Conservation (phyloP, 768 basidiomycete species). For the Tylopilus sp. region DNA sequence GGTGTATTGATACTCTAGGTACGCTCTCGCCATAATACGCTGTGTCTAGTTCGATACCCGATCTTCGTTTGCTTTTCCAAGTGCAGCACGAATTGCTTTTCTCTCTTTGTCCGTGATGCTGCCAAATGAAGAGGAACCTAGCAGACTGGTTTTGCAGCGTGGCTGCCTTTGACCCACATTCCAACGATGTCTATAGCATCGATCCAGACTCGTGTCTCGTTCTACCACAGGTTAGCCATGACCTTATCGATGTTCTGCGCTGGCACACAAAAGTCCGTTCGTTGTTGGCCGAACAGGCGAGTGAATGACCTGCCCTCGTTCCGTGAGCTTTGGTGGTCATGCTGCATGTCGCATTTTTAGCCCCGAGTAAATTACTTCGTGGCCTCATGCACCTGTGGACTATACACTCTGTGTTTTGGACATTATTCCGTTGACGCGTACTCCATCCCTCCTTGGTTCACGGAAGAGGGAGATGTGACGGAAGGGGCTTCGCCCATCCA, state of each 20-base stretch:
- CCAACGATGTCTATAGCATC: slow-evolving; percentile 27
- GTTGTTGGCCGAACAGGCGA: slow-evolving; percentile 28
- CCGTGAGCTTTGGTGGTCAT: background rate
- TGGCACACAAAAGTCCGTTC: slow-evolving; percentile 29
- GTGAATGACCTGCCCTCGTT: slow-evolving; percentile 19
- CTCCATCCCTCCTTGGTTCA: slow-evolving; percentile 9
- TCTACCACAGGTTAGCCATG: slow-evolving; percentile 27
- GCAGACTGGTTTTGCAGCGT: no score
- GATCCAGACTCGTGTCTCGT: slow-evolving; percentile 29
- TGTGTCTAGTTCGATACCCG: no score
- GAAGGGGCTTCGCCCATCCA: slow-evolving; percentile 13
- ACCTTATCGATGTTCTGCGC: slow-evolving; percentile 34
- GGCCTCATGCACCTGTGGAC: slow-evolving; percentile 41
- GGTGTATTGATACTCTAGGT: no score
- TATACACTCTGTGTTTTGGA: slow-evolving; percentile 49
- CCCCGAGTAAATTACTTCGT: slow-evolving; percentile 31
- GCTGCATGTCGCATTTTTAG: background rate
- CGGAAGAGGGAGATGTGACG: background rate
- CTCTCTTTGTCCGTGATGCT: no score
- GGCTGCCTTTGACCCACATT: no score
- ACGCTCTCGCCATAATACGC: no score
- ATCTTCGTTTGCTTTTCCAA: no score
- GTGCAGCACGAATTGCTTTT: no score
- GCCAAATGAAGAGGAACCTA: no score
- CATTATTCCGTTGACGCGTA: slow-evolving; percentile 45